Evolutionary conservation across 805 yeast species (phyloP), one percentile per base, ranked within the genome.

Genomic region (Wickerhamiella azyma): DNA sequence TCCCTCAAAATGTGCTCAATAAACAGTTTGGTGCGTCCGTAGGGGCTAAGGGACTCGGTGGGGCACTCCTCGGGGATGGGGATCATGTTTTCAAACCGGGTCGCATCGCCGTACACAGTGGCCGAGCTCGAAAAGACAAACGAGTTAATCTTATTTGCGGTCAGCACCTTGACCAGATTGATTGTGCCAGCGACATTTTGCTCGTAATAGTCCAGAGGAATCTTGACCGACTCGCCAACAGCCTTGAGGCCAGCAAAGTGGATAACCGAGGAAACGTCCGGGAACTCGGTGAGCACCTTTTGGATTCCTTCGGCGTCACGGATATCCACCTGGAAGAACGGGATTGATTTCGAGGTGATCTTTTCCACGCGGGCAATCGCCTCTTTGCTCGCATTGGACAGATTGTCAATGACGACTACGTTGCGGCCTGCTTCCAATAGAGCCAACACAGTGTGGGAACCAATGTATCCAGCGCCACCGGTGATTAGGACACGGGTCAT

Each of bases 401-500:
- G 66, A 60, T 79, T 79, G 61, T 83, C 94, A 18, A 79, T 75
- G 38, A 83, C 72, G n/a, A 83, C 77, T 28, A 81, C 85, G 26
- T 78, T 71, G 55, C 76, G 72, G 21, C 84, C 85, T 44, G 73
- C 68, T 49, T 72, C 70, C 42, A 78, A 59, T 45, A 79, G 68
- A 54, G 76, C 81, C 41, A 77, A 75, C 14, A 61, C 83, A 1
- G 89, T 79, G 59, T 83, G 92, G 9, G 89, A 79, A 21, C 92
- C 94, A 56, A 84, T 81, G 63, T 83, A 83, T 17, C 94, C 92
- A 24, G 89, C 84, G 41, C 94, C 94, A 39, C 94, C 94, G 18
- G 92, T 81, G 26, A 83, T 88, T 45, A 81, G 66, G 39, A 79
- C 52, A 16, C 43, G 45, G 29, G 43, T 24, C 45, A 40, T 40